These are phyloP conservation scores for Solanum medicagineum DNA, from an alignment of 257 asterid genomes.

Conservation along the genomic window DNA sequence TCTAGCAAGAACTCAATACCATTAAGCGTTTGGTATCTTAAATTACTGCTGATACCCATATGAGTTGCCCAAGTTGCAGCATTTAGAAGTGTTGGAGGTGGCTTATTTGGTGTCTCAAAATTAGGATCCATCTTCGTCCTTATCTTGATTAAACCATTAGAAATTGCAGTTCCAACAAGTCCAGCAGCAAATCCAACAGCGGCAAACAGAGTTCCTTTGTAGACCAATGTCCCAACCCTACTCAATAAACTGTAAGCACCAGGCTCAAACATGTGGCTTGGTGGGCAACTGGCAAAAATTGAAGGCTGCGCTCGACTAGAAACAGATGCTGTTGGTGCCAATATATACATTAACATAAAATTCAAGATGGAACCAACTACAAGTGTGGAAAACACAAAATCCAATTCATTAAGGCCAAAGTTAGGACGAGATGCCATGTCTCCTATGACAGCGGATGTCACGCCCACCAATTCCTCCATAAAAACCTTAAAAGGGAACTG, in stretches of 20 bases:
- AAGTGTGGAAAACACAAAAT: conserved; percentile 79
- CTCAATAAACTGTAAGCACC: conserved; percentile 43
- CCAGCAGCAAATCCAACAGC: conserved; percentile 86
- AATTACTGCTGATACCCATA: conserved; percentile 80
- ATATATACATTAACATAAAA: conserved; percentile 72
- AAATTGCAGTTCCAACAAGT: conserved; percentile 69
- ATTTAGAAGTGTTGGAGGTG: conserved; percentile 63
- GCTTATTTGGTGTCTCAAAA: conserved; percentile 78
- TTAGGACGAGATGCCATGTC: conserved; percentile 95
- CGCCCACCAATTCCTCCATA: conserved; percentile 91
- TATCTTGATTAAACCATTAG: conserved; percentile 63
- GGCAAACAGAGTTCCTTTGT: conserved; percentile 67
- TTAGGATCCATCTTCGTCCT: conserved; percentile 80
- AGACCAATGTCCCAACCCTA: conserved; percentile 66
- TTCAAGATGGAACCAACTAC: conserved; percentile 78
- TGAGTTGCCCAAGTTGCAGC: conserved; percentile 83
- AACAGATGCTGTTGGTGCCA: conserved; percentile 66
- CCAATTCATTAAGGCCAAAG: conserved; percentile 88
- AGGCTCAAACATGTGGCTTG: conserved; percentile 87
- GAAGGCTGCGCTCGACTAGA: conserved; percentile 36
- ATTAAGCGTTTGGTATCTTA: conserved; percentile 77
- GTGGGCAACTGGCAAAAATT: conserved; percentile 58
- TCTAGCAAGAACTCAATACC: conserved; percentile 68
- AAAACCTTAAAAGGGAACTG: conserved; percentile 87
- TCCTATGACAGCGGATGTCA: conserved; percentile 67